Percentiles rank a stretch among this genome's conserved stretches.
These are phyloP conservation scores for Priceomyces fermenticarens DNA, from an alignment of 805 yeast genomes.

Conservation along the genomic window DNA sequence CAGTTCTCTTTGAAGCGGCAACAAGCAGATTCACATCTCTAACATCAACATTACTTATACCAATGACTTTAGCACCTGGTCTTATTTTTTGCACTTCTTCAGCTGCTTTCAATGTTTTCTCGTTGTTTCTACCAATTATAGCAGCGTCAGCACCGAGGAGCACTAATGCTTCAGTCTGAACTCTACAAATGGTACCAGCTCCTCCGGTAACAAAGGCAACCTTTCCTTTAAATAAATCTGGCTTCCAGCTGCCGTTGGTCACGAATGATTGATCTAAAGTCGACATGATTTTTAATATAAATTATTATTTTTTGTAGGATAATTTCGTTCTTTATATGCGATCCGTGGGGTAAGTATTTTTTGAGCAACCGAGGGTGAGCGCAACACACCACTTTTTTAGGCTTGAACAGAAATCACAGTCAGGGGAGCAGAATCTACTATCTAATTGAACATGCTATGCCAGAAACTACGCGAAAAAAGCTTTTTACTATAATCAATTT, in stretches of 20 bases:
- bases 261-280: constrained; percentile 33
- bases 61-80: constrained; percentile 63
- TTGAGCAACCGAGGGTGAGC: not conserved
- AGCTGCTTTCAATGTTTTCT: constrained; percentile 67
- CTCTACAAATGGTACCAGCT: constrained; percentile 92
- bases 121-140: constrained; percentile 73
- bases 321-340: not conserved
- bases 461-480: no score
- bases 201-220: constrained; percentile 94
- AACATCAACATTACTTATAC: constrained; percentile 75
- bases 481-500: not conserved
- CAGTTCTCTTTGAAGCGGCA: constrained; percentile 64
- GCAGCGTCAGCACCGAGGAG: constrained; percentile 84
- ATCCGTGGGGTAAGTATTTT: not conserved
- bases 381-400: not conserved
- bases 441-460: no score
- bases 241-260: constrained; percentile 40
- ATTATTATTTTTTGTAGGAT: not conserved
- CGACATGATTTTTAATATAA: constrained; percentile 13
- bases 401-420: no score
- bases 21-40: constrained; percentile 60
- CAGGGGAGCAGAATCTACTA: no score
- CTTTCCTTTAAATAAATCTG: constrained; percentile 73
- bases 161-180: constrained; percentile 82
- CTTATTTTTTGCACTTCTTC: constrained; percentile 57